Evolutionary conservation across 2,329 filamentous ascomycete species (phyloP).

Genomic region (Zelopaecilomyces penicillatus): DNA sequence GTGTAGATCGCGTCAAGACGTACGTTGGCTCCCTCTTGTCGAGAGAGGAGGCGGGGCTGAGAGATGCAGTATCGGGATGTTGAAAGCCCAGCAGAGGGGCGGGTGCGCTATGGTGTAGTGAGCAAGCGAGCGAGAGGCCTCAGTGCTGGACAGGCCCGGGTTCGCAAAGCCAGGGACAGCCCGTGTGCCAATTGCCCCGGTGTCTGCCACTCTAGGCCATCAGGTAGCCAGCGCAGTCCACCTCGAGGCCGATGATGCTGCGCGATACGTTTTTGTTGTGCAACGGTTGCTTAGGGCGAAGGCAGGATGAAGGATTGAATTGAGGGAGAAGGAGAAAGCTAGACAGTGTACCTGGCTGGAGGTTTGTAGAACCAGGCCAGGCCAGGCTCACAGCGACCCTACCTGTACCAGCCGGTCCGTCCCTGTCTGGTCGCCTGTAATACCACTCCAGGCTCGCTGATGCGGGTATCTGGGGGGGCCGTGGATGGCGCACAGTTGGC

Average conservation of each 20-base stretch:
- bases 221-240: conserved; percentile 18
- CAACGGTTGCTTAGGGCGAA: background rate
- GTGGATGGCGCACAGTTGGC: too few relatives aligned
- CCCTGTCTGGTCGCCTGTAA: too few relatives aligned
- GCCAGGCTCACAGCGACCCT: too few relatives aligned
- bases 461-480: too few relatives aligned
- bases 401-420: too few relatives aligned
- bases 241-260: conserved; percentile 7
- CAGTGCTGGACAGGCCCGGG: conserved; percentile 15
- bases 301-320: conserved; percentile 1
- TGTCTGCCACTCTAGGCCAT: conserved; percentile 27
- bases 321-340: background rate
- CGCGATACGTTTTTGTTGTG: background rate
- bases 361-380: too few relatives aligned
- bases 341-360: background rate
- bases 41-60: conserved; percentile 1
- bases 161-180: conserved; percentile 26
- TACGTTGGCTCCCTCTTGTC: background rate
- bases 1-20: background rate
- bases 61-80: background rate
- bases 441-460: too few relatives aligned
- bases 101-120: conserved; percentile 5
- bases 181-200: conserved; percentile 32
- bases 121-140: conserved; percentile 6
- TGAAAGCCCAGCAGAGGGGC: background rate